Base-by-base conservation (phyloP, 2,329 filamentous ascomycete genomes). In the Aspergillus terreus region DNA sequence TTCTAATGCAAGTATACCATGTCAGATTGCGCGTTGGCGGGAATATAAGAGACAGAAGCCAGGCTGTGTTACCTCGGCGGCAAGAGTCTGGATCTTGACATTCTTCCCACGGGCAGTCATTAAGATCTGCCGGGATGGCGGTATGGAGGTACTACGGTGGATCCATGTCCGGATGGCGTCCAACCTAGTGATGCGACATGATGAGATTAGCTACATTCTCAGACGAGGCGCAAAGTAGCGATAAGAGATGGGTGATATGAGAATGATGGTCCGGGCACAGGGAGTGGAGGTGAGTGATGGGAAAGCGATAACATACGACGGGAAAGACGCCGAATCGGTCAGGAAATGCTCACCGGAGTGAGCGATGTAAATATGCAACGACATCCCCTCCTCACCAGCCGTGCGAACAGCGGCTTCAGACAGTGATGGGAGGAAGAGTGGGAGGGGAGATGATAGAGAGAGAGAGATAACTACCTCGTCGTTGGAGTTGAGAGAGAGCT, bases 91-190 rank as follows among this genome's bases (percentile, higher is more conserved):
- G 33, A 85, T 77, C 72, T 92, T 92, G 64, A 94, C 84, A 62
- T 90, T 88, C 72, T 88, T 92, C 45, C 92, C 92, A 59, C 89
- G 84, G 4, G 84, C 80, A 12, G 91, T 96, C 73, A 99, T 84
- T 58, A 92, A 80, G 59, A 99, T 92, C 69, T 97, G 89, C 71
- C 88, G 85, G 61, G 88, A 82, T 38, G 82, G 68, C 14, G 88
- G 82, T 60, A 99, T 90, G 41, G 83, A 82, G 48, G 85, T 87
- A 64, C 87, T 83, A 61, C 81, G 82, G 55, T 86, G 81, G 62
- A 97, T 86, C 84, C 90, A 94, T 71, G 81, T 76, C 72, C 88
- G 90, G 62, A 97, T 83, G 57, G 88, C 87, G 74, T 97, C 92
- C 69, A 96, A 81, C 52, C 87, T 91, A 61, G 14, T 33, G 38